phyloP scores from a whole-genome alignment of 176 grass and related monocot genomes.

The Rhynchospora pubera region DNA sequence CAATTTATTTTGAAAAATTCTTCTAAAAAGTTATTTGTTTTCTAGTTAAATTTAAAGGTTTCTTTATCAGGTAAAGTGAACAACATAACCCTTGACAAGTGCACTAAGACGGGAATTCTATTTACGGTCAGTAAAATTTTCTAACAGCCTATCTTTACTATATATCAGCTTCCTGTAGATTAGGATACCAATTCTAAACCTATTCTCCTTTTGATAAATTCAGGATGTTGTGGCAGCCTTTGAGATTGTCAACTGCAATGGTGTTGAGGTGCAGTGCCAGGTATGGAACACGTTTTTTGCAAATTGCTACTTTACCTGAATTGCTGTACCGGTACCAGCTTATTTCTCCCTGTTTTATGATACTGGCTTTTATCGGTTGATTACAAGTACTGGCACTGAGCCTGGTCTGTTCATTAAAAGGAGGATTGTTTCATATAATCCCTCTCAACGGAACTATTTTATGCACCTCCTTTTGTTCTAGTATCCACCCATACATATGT shows the following conservation, averaged over 20 bases:
- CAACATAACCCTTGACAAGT: conserved; percentile 98
- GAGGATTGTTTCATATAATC: neutral
- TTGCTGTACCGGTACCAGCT: neutral
- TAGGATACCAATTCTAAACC: conserved; percentile 11
- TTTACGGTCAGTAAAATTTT: conserved; percentile 60
- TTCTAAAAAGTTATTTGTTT: conserved; percentile 10
- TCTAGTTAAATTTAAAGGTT: conserved; percentile 2
- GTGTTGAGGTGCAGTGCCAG: conserved; percentile 97
- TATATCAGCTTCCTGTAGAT: neutral
- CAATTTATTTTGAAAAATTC: conserved; percentile 11
- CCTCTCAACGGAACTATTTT: neutral
- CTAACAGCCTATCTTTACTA: neutral
- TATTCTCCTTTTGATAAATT: conserved; percentile 24
- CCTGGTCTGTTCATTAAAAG: neutral
- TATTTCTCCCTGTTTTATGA: neutral
- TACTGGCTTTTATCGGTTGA: neutral
- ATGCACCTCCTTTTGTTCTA: neutral
- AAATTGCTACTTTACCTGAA: neutral
- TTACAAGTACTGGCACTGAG: neutral
- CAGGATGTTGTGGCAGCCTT: conserved; percentile 98
- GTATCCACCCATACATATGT: neutral
- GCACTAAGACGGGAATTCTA: conserved; percentile 82
- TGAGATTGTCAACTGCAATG: conserved; percentile 90
- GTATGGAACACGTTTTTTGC: conserved; percentile 29
- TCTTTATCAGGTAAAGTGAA: conserved; percentile 85